Base-by-base conservation (phyloP, 2,329 filamentous ascomycete genomes). In the Alternaria sp. region DNA sequence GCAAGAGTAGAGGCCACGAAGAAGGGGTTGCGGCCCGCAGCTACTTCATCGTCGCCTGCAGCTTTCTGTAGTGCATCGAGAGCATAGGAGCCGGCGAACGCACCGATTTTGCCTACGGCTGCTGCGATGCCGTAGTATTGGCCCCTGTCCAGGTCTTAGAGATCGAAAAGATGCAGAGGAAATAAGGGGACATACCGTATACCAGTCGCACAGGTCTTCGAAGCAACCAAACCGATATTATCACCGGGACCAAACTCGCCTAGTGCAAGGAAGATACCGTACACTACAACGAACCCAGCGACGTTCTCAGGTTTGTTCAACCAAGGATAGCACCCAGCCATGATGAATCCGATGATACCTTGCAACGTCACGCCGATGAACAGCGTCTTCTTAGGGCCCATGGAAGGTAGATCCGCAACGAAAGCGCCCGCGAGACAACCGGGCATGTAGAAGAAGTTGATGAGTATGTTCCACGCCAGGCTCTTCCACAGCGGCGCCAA, bases 361-460 rank as follows among this genome's bases (percentile, higher is more conserved):
- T 97, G 93, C 0, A 87, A 74, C 3, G 82, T 77, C 3, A 96
- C 90, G 13, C 91, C 92, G 9, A 88, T 77, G 2, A 86, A 86
- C 0, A 97, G 82, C 1, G 90, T 89, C 66, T 89, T 86, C 56
- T 89, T 88, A 0, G 93, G 92, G 0, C 93, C 93, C 50, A 96
- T 80, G 80, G 84, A 87, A 4, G 72, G 72, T 10, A 76, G 17
- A 78, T 97, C 93, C 26, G 88, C 90, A 6, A 90, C 80, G 55
- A 90, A 90, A 0, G 91, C 90, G 21, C 93, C 93, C 3, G 90
- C 77, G 51, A 93, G 82, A 24, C 91, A 91, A 1, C 93, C 93
- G 0, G 92, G 93, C 48, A 96, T 84, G 77, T 96, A 96, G 77
- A 97, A 97, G 62, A 92, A 80, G 76, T 95, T 96, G 80, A 96